A percentile compares a stretch with the other conserved stretches of the same genome.
These are phyloP conservation scores for Pseudozyma hubeiensis DNA, from an alignment of 1,284 basidiomycete species.

Conservation along the genomic window DNA sequence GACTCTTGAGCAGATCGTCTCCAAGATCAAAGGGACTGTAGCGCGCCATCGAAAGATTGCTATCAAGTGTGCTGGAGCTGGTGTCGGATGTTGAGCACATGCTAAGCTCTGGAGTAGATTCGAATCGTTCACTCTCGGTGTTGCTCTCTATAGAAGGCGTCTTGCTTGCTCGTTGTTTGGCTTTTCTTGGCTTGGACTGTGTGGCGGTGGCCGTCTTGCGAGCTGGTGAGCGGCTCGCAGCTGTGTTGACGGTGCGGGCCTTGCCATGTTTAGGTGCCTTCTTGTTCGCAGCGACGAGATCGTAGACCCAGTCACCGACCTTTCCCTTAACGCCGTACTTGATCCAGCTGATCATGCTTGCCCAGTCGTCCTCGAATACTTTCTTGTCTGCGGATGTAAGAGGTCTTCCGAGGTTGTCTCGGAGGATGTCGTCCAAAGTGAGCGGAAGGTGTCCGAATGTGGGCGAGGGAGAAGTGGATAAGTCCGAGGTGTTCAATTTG, in stretches of 20 bases:
- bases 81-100: slow-evolving; percentile 40
- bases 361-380: slow-evolving; percentile 45
- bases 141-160: slow-evolving; percentile 16
- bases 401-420: slow-evolving; percentile 19
- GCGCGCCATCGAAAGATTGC: slow-evolving; percentile 21
- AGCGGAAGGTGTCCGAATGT: background rate
- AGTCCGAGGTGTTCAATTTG: slow-evolving; percentile 25
- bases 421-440: slow-evolving; percentile 23
- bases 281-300: slow-evolving; percentile 40
- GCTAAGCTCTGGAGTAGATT: slow-evolving; percentile 39
- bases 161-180: slow-evolving; percentile 20
- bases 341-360: slow-evolving; percentile 50
- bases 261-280: slow-evolving; percentile 14
- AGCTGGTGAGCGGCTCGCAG: slow-evolving; percentile 23
- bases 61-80: slow-evolving; percentile 21
- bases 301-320: slow-evolving; percentile 54
- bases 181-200: slow-evolving; percentile 11
- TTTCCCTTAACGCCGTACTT: slow-evolving; percentile 55
- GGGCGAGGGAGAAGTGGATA: background rate
- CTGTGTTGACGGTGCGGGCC: slow-evolving; percentile 22
- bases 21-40: slow-evolving; percentile 19
- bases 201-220: slow-evolving; percentile 10
- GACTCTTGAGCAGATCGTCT: slow-evolving; percentile 14
- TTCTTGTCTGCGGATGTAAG: slow-evolving; percentile 25
- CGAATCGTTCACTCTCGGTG: background rate